Percentiles rank a stretch among this genome's conserved stretches.
These are phyloP conservation scores for Candida maris DNA, from an alignment of 805 yeast genomes.

Conservation along the genomic window DNA sequence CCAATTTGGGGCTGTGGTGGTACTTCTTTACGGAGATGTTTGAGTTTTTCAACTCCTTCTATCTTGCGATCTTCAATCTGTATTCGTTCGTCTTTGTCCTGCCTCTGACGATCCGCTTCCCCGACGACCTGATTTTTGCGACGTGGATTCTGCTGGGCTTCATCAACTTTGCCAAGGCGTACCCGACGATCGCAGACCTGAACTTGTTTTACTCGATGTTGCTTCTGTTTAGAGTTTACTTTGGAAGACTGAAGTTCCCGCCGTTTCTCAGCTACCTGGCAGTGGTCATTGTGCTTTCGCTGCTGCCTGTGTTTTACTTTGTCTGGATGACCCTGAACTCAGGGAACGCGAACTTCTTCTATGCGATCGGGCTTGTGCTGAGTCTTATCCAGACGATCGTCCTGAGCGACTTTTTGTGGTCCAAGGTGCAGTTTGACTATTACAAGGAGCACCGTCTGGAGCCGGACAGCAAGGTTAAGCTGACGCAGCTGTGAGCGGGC, in stretches of 20 bases:
- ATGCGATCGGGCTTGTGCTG: slow-evolving; percentile 85
- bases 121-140: slow-evolving; percentile 31
- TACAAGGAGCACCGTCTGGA: slow-evolving; percentile 39
- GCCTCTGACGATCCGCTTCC: slow-evolving; percentile 72
- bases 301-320: slow-evolving; percentile 87
- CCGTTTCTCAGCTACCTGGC: slow-evolving; percentile 27
- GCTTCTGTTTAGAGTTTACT: slow-evolving; percentile 28
- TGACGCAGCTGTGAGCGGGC: slow-evolving; percentile 53
- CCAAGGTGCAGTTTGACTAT: slow-evolving; percentile 65
- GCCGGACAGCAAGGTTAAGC: slow-evolving; percentile 35
- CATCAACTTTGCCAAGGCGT: slow-evolving; percentile 68
- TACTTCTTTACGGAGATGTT: slow-evolving; percentile 95
- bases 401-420: slow-evolving; percentile 79
- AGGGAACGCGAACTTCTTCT: slow-evolving; percentile 94
- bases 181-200: slow-evolving; percentile 80
- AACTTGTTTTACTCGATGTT: slow-evolving; percentile 36
- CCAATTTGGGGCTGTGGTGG: slow-evolving; percentile 98
- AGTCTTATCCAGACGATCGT: slow-evolving; percentile 65
- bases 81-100: slow-evolving; percentile 61
- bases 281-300: slow-evolving; percentile 38
- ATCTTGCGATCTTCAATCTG: slow-evolving; percentile 77
- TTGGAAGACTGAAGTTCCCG: slow-evolving; percentile 25
- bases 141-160: slow-evolving; percentile 38
- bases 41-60: slow-evolving; percentile 81
- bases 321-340: slow-evolving; percentile 93